Percentiles rank a stretch among this genome's conserved stretches.
Evolutionary conservation across 139 green algal species (phyloP).

Genomic region (Tetradesmus lagerheimii): DNA sequence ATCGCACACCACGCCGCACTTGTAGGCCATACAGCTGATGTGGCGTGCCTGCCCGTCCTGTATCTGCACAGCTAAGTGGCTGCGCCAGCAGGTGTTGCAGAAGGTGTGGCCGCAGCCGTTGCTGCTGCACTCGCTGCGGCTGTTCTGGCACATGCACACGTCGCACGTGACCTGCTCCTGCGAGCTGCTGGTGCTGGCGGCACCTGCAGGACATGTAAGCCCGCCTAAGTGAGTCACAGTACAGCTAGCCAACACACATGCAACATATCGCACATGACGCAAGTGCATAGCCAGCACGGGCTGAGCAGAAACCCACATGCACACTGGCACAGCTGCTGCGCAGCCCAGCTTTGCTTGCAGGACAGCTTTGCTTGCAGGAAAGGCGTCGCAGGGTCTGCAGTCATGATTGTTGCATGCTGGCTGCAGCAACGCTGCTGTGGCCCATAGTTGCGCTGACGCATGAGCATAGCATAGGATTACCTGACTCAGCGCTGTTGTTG

Average conservation of each 20-base stretch:
- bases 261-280: neutral
- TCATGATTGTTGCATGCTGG: neutral
- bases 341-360: neutral
- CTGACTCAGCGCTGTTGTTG: neutral
- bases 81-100: constrained; percentile 91
- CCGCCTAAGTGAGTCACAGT: neutral
- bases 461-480: neutral
- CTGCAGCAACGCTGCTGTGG: neutral
- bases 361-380: neutral
- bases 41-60: constrained; percentile 73
- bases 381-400: neutral
- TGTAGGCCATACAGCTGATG: constrained; percentile 78
- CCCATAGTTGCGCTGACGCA: neutral
- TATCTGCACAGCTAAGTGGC: constrained; percentile 83
- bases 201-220: neutral
- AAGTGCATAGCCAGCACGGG: neutral
- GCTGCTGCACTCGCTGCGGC: constrained; percentile 47
- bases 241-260: neutral
- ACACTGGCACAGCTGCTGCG: neutral
- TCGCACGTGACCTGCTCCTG: constrained; percentile 56
- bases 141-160: constrained; percentile 71
- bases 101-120: constrained; percentile 91
- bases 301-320: no score
- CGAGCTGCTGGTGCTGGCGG: neutral
- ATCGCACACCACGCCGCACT: constrained; percentile 84